Percentiles rank a stretch among this genome's conserved stretches.
These are phyloP conservation scores for Solanum microdontum DNA, from an alignment of 257 asterid genomes.

Conservation along the genomic window DNA sequence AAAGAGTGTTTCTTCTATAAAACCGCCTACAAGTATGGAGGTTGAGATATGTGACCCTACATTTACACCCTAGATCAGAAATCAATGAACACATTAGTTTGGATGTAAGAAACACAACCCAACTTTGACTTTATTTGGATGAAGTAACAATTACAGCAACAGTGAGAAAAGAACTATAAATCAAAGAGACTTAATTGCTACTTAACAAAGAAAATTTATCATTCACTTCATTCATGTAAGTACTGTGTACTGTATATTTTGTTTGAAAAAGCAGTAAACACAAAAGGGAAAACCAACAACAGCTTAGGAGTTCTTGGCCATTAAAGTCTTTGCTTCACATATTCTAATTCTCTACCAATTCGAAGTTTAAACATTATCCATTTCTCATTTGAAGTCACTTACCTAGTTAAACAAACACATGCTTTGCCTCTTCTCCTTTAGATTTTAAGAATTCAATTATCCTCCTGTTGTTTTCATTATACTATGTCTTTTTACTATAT, in stretches of 20 bases:
- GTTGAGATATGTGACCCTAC: neutral
- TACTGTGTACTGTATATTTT: neutral
- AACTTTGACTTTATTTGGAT: neutral
- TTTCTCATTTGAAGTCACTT: neutral
- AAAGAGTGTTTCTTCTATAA: neutral
- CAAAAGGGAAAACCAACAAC: neutral
- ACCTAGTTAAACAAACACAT: neutral
- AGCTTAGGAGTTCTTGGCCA: neutral
- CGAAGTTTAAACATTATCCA: neutral
- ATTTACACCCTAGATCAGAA: neutral
- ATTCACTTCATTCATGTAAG: neutral
- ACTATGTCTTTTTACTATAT: neutral
- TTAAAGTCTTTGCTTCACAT: neutral
- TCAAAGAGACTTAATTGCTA: neutral
- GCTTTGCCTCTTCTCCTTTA: neutral
- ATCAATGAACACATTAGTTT: neutral
- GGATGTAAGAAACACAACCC: neutral
- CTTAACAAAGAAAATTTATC: neutral
- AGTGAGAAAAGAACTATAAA: neutral
- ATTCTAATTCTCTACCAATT: neutral
- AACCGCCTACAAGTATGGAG: neutral
- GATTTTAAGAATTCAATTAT: neutral
- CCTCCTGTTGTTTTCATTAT: neutral
- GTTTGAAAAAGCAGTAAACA: neutral
- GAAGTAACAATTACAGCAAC: neutral